These are phyloP conservation scores for Persicaria tinctoria DNA, from an alignment of 148 eudicot genomes.

Conservation along the genomic window DNA sequence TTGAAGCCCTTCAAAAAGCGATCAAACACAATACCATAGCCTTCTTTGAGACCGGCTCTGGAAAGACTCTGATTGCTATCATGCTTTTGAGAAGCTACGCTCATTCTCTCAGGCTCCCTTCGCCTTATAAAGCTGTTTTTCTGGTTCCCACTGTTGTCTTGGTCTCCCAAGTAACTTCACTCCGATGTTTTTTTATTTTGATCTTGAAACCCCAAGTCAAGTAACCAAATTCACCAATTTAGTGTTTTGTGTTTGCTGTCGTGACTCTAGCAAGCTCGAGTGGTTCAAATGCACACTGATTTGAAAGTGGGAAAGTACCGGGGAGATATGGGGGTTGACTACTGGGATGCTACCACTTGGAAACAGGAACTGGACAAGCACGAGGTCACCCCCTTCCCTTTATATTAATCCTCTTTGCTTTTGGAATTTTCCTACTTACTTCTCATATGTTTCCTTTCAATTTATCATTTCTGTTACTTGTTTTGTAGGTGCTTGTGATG, in stretches of 20 bases:
- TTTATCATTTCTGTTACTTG: too few relatives aligned
- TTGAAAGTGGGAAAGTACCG: slow-evolving; percentile 81
- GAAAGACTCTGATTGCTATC: slow-evolving; percentile 84
- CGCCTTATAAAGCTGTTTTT: slow-evolving; percentile 56
- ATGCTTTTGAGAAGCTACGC: slow-evolving; percentile 90
- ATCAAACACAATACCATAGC: slow-evolving; percentile 74
- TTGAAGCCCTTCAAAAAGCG: slow-evolving; percentile 81
- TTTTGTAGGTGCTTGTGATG: slow-evolving; percentile 79
- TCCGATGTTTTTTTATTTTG: slow-evolving; percentile 4
- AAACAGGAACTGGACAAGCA: slow-evolving; percentile 40
- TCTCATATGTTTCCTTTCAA: too few relatives aligned
- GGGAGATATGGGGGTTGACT: slow-evolving; percentile 93
- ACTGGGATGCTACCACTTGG: slow-evolving; percentile 79
- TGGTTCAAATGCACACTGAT: slow-evolving; percentile 54
- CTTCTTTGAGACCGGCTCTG: slow-evolving; percentile 88
- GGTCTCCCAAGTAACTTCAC: slow-evolving; percentile 56
- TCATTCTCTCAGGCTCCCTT: slow-evolving; percentile 53
- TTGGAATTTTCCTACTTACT: neutral
- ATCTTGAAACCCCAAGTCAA: too few relatives aligned
- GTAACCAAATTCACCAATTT: too few relatives aligned
- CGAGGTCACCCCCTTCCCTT: slow-evolving; percentile 40
- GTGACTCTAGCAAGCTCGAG: slow-evolving; percentile 63
- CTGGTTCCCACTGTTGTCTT: slow-evolving; percentile 87
- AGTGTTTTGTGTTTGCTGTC: neutral
- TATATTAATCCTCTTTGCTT: neutral